These are phyloP conservation scores for Coemansia sp. DNA, from an alignment of 192 early-diverging fungal genomes.

Conservation along the genomic window DNA sequence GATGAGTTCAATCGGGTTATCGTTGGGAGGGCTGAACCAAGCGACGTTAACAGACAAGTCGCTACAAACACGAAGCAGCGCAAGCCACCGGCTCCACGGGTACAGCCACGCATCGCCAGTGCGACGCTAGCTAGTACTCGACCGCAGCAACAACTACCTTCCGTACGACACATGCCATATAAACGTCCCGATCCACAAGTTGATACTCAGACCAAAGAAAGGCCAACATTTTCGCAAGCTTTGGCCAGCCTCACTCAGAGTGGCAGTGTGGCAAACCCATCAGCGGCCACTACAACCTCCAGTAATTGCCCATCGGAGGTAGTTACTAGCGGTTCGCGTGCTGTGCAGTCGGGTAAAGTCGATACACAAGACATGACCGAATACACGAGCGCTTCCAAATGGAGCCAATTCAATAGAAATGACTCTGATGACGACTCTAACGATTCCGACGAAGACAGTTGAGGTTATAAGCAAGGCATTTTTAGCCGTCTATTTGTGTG, in stretches of 20 bases:
- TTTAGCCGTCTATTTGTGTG: not conserved
- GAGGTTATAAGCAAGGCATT: not conserved
- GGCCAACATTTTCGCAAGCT: slow-evolving; percentile 12
- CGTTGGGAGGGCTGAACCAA: slow-evolving; percentile 5
- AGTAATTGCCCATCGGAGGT: not conserved
- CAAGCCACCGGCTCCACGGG: not conserved
- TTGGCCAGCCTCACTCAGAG: slow-evolving; percentile 2
- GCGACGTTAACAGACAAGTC: not conserved
- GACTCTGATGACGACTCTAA: slow-evolving; percentile 4
- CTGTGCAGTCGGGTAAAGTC: not conserved
- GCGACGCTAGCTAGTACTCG: not conserved
- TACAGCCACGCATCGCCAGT: not conserved
- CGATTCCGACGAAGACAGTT: not conserved
- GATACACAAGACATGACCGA: not conserved
- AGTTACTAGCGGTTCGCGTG: not conserved
- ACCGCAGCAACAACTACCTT: not conserved
- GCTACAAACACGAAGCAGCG: not conserved
- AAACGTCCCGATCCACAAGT: not conserved
- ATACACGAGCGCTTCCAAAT: not conserved
- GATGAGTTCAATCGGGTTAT: slow-evolving; percentile 22
- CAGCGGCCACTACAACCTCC: not conserved
- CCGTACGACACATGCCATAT: slow-evolving; percentile 1
- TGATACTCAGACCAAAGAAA: not conserved
- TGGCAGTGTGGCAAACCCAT: not conserved
- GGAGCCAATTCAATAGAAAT: slow-evolving; percentile 10